These are phyloP conservation scores for Salvia sclarea DNA, from an alignment of 305 asterid species.

Conservation along the genomic window DNA sequence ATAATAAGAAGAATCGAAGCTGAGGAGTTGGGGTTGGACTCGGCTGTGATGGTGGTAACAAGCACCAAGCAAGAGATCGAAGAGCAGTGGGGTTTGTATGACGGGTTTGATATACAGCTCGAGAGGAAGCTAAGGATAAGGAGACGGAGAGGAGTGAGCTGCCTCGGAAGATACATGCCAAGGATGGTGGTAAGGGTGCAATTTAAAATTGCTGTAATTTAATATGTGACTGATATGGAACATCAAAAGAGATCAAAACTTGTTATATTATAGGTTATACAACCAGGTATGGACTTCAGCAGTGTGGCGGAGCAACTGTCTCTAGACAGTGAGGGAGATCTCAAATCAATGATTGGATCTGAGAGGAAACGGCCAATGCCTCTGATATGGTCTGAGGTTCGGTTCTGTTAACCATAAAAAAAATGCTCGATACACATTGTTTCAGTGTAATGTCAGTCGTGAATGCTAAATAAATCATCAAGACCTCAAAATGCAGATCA, in stretches of 20 bases:
- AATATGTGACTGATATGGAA: background rate
- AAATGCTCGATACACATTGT: background rate
- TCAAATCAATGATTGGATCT: slow-evolving; percentile 49
- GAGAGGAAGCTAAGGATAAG: slow-evolving; percentile 65
- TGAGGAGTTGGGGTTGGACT: slow-evolving; percentile 62
- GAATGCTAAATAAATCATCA: slow-evolving; percentile 2
- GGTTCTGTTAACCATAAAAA: slow-evolving; percentile 18
- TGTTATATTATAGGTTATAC: slow-evolving; percentile 48
- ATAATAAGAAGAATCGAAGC: slow-evolving; percentile 65
- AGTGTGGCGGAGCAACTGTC: slow-evolving; percentile 44
- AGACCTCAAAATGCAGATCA: slow-evolving; percentile 3
- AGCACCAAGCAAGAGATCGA: slow-evolving; percentile 79
- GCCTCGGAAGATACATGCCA: slow-evolving; percentile 70
- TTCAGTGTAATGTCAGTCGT: slow-evolving; percentile 1
- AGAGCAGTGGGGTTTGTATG: slow-evolving; percentile 75
- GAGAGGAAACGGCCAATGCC: slow-evolving; percentile 62
- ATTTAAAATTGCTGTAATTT: background rate
- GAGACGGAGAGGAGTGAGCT: slow-evolving; percentile 59
- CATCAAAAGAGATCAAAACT: background rate
- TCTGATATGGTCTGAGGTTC: slow-evolving; percentile 69
- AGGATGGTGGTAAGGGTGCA: slow-evolving; percentile 65
- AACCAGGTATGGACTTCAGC: slow-evolving; percentile 77
- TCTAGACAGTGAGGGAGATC: slow-evolving; percentile 57
- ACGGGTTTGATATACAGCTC: slow-evolving; percentile 61
- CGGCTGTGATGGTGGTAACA: slow-evolving; percentile 64